Conservation (phyloP, 345 rosid species). For the Erucastrum elatum region DNA sequence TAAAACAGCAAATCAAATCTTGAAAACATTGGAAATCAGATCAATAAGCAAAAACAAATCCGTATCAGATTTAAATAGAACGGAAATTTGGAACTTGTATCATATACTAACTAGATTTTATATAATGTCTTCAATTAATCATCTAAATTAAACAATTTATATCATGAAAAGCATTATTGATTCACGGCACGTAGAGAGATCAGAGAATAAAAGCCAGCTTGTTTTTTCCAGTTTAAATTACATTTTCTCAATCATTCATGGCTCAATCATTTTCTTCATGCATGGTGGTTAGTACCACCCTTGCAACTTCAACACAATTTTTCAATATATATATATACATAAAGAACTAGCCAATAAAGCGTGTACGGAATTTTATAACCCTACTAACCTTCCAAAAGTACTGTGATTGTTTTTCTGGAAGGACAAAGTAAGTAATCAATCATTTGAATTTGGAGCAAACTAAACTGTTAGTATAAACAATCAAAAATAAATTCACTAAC, state of each 20-base stretch:
- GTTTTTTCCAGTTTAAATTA: slow-evolving; percentile 3
- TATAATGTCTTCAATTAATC: slow-evolving; percentile 10
- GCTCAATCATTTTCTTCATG: slow-evolving; percentile 22
- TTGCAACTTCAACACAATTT: slow-evolving; percentile 6
- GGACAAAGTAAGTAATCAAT: slow-evolving; percentile 1
- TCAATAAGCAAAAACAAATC: slow-evolving; percentile 24
- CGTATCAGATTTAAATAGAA: slow-evolving; percentile 5
- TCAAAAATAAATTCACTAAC: neutral
- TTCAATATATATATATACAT: neutral
- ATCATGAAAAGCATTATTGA: slow-evolving; percentile 32
- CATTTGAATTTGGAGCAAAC: slow-evolving; percentile 15
- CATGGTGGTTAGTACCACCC: slow-evolving; percentile 35
- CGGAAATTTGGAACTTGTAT: neutral
- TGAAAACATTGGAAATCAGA: slow-evolving; percentile 18
- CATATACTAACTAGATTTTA: slow-evolving; percentile 15
- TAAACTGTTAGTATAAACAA: neutral
- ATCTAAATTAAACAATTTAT: slow-evolving; percentile 2
- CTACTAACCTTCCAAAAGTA: neutral
- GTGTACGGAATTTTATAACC: slow-evolving; percentile 22
- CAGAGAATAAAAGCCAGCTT: slow-evolving; percentile 35
- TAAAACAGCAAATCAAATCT: slow-evolving; percentile 29
- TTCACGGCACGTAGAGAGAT: slow-evolving; percentile 32
- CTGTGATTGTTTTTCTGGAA: neutral
- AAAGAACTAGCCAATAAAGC: neutral
- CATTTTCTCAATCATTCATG: slow-evolving; percentile 29